Conservation (phyloP, 1,139 yeast genomes). For the Tardiomyces digboiensis region DNA sequence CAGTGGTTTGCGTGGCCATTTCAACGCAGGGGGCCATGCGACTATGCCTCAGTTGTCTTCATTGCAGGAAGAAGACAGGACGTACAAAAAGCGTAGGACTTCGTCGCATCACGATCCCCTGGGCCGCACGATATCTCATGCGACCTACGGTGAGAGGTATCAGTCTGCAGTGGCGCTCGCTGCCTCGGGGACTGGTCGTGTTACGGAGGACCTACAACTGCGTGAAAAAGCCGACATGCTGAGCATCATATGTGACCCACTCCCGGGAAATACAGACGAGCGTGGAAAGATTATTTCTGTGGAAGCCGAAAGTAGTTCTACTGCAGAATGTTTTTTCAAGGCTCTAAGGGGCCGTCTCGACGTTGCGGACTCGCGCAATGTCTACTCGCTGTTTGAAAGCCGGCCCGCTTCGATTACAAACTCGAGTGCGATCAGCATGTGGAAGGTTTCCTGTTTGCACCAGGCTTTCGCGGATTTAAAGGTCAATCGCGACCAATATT, state of each 20-base stretch:
- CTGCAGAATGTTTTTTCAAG: neutral
- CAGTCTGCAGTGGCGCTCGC: conserved; percentile 17
- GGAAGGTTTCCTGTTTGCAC: conserved; percentile 20
- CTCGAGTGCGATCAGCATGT: conserved; percentile 18
- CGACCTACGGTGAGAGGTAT: conserved; percentile 14
- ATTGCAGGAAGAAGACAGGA: neutral
- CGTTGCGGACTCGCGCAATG: neutral
- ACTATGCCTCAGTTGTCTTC: neutral
- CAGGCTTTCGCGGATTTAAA: conserved; percentile 15
- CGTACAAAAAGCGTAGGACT: conserved; percentile 17
- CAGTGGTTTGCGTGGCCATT: neutral
- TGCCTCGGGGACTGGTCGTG: conserved; percentile 3
- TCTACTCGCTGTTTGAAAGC: neutral
- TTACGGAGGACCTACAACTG: conserved; percentile 3
- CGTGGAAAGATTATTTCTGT: conserved; percentile 15
- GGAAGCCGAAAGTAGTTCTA: conserved; percentile 14
- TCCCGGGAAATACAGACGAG: conserved; percentile 6
- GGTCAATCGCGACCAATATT: conserved; percentile 8
- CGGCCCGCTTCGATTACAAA: conserved; percentile 13
- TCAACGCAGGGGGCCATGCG: neutral
- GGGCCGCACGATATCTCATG: conserved; percentile 7
- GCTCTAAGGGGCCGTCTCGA: neutral
- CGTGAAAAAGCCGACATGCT: conserved; percentile 21
- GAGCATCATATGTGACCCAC: conserved; percentile 17
- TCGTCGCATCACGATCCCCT: conserved; percentile 23